Evolutionary conservation across 2,329 filamentous ascomycete genomes (phyloP), one percentile per base, ranked within the genome.

Genomic region (Trichoderma sp.): DNA sequence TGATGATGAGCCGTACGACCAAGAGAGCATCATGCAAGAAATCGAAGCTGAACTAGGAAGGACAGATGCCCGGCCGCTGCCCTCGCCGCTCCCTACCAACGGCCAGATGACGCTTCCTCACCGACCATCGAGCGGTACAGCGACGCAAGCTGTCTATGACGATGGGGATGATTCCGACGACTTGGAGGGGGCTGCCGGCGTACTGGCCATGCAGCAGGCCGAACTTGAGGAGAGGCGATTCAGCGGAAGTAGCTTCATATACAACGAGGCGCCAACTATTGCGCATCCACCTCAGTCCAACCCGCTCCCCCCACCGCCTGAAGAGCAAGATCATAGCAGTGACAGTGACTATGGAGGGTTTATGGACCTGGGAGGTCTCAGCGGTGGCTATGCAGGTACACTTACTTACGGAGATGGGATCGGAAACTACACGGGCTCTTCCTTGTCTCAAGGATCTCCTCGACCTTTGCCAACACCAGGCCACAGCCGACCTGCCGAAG

Each of bases 181-280:
- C 76, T 89, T 91, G 0, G 95, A 97, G 78, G 95, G 91, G 24
- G 90, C 91, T 49, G 93, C 93, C 70, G 95, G 96, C 18, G 82
- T 96, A 63, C 87, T 92, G 76, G 94, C 94, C 72, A 89, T 98
- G 86, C 89, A 89, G 69, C 88, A 94, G 80, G 94, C 93, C 5
- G 93, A 97, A 70, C 87, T 93, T 77, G 92, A 96, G 70, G 88
- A 89, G 61, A 87, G 89, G 60, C 84, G 79, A 13, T 81, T 81
- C 58, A 77, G 78, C 52, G 73, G 74, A 43, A 75, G 71, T 21
- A 71, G 74, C 8, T 80, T 80, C 59, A 74, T 72, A 49, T 78
- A 76, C 70, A 72, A 74, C 69, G 77, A 79, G 13, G 72, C 77
- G 21, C 66, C 66, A 8, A 59, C 69, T 24, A 54, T 68, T 34